Evolutionary conservation across 257 asterid genomes (phyloP).

Genomic region (Gentiana dahurica): DNA sequence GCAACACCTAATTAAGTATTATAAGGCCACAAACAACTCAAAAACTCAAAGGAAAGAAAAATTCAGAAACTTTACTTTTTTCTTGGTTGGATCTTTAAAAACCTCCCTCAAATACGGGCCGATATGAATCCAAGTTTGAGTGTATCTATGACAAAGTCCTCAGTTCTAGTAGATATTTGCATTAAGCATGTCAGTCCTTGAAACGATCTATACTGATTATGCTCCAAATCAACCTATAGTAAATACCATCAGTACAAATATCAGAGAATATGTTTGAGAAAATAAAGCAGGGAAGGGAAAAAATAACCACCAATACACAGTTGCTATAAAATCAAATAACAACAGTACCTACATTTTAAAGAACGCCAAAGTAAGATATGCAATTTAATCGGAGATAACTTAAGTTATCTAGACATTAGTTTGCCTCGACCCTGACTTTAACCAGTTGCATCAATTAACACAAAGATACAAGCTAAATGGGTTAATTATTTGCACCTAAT

Average conservation of each 20-base stretch:
- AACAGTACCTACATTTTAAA: not conserved
- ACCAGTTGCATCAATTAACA: no score
- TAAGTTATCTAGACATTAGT: no score
- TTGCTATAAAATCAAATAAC: not conserved
- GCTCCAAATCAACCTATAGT: constrained; percentile 92
- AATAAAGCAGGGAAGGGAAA: no score
- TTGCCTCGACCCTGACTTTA: no score
- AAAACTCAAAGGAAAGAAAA: not conserved
- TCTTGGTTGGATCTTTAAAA: constrained; percentile 84
- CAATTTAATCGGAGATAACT: no score
- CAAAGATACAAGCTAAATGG: no score
- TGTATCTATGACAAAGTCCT: constrained; percentile 89
- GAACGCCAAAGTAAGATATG: not conserved
- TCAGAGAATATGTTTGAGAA: no score
- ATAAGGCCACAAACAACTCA: constrained; percentile 3
- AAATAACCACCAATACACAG: not conserved
- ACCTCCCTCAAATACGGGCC: constrained; percentile 90
- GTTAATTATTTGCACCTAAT: no score
- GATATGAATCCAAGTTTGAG: constrained; percentile 73
- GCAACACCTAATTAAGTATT: constrained; percentile 65
- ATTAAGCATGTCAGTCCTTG: constrained; percentile 97
- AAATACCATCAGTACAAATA: not conserved
- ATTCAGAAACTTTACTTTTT: constrained; percentile 42
- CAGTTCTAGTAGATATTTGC: constrained; percentile 97
- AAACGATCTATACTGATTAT: constrained; percentile 90